Evolutionary conservation across 139 green algal species (phyloP).

Genomic region (Closterium sp.): DNA sequence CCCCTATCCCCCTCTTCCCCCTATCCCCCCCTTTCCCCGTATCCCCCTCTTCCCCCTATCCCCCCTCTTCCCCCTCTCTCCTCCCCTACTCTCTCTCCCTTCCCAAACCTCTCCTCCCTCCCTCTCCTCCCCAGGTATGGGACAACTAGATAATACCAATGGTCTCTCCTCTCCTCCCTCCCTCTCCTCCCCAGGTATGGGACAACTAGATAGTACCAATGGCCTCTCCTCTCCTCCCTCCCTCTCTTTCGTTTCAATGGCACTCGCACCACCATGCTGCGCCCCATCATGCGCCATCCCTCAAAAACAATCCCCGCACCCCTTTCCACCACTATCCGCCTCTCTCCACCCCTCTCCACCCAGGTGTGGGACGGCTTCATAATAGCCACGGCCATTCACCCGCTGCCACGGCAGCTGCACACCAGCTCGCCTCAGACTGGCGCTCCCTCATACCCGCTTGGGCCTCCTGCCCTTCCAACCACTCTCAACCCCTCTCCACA

Average conservation of each 20-base stretch:
- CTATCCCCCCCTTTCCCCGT: not conserved
- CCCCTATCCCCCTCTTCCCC: not conserved
- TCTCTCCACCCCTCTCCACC: too few species aligned
- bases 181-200: not conserved
- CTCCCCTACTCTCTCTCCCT: not conserved
- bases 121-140: not conserved
- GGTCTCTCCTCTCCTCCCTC: not conserved
- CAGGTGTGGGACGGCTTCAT: not conserved
- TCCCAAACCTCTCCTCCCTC: not conserved
- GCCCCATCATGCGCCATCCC: not conserved
- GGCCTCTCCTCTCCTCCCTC: not conserved
- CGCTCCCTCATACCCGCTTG: not conserved
- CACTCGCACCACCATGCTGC: not conserved
- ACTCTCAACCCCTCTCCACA: not conserved
- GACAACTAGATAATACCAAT: too few species aligned
- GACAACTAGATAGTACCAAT: too few species aligned
- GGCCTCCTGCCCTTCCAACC: too few species aligned
- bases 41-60: too few species aligned
- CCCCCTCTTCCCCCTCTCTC: too few species aligned
- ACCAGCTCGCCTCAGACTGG: not conserved
- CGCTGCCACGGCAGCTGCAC: not conserved
- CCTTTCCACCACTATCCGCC: not conserved
- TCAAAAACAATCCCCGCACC: too few species aligned
- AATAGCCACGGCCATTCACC: not conserved
- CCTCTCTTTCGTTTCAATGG: not conserved